These are phyloP conservation scores for Xylona heveae DNA, from an alignment of 495 filamentous ascomycete genomes.

Conservation along the genomic window DNA sequence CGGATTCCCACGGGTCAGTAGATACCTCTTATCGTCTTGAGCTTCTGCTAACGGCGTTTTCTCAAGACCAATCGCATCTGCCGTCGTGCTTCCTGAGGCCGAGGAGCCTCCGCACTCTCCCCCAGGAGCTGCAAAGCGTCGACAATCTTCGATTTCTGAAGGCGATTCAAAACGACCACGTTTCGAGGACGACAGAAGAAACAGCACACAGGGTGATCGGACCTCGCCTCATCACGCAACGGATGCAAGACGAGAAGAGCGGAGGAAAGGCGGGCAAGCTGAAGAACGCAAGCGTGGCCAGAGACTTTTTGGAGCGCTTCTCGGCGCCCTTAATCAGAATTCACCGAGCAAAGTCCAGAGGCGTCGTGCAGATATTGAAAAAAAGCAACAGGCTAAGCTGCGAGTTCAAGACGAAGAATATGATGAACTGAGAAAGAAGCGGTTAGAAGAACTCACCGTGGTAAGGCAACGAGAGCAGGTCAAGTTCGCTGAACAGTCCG, in stretches of 20 bases:
- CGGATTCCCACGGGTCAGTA: too few relatives aligned
- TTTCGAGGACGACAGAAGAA: constrained; percentile 13
- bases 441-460: constrained; percentile 34
- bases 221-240: constrained; percentile 14
- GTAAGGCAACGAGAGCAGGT: constrained; percentile 47
- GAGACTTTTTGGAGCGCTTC: constrained; percentile 71
- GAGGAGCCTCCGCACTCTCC: constrained; percentile 12
- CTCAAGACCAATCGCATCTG: constrained; percentile 35
- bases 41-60: too few relatives aligned
- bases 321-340: constrained; percentile 74
- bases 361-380: constrained; percentile 73
- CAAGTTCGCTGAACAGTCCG: constrained; percentile 57
- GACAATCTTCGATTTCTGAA: constrained; percentile 32
- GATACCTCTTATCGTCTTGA: too few relatives aligned
- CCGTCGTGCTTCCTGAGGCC: constrained; percentile 37
- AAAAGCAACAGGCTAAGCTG: constrained; percentile 66
- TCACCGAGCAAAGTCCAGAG: constrained; percentile 44
- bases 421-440: constrained; percentile 43
- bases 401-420: constrained; percentile 50
- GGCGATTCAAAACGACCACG: constrained; percentile 33
- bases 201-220: constrained; percentile 1
- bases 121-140: constrained; percentile 26
- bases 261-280: constrained; percentile 28
- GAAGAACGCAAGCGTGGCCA: constrained; percentile 78
- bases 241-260: too few relatives aligned